Conservation (phyloP, 2,329 filamentous ascomycete genomes). For the Proliferodiscus dingleyae region DNA sequence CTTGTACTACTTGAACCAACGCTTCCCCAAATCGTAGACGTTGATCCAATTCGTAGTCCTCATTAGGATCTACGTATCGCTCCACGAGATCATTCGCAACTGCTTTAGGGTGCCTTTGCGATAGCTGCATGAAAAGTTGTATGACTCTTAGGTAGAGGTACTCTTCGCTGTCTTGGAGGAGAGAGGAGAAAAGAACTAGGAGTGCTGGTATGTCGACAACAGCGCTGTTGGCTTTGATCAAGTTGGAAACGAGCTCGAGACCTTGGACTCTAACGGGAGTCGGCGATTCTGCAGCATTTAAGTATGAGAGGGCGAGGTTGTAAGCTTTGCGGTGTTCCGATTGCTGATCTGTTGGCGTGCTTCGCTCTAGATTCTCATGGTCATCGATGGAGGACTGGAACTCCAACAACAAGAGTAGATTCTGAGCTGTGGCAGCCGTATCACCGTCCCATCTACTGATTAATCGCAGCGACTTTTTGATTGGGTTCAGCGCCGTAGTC, state of each 20-base stretch:
- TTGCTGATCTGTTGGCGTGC: slow-evolving; percentile 36
- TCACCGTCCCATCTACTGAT: slow-evolving; percentile 36
- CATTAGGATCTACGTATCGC: slow-evolving; percentile 60
- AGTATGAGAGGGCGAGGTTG: slow-evolving; percentile 58
- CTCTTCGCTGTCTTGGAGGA: slow-evolving; percentile 63
- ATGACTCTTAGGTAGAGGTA: slow-evolving; percentile 68
- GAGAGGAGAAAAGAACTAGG: slow-evolving; percentile 57
- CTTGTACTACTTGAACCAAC: slow-evolving; percentile 58
- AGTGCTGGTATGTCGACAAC: slow-evolving; percentile 63
- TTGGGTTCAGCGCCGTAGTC: slow-evolving; percentile 36
- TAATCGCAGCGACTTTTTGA: slow-evolving; percentile 47
- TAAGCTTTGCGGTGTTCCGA: slow-evolving; percentile 60
- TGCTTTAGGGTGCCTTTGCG: slow-evolving; percentile 56
- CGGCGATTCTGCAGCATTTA: slow-evolving; percentile 56
- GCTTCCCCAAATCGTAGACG: slow-evolving; percentile 67
- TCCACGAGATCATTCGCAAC: slow-evolving; percentile 60
- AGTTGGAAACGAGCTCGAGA: slow-evolving; percentile 51
- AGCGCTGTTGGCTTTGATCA: slow-evolving; percentile 52
- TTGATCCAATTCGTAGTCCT: slow-evolving; percentile 55
- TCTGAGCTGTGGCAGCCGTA: slow-evolving; percentile 49
- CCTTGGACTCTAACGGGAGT: slow-evolving; percentile 64
- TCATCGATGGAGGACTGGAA: slow-evolving; percentile 52
- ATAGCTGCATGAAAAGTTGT: slow-evolving; percentile 55
- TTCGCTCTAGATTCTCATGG: slow-evolving; percentile 4
- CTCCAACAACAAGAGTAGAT: slow-evolving; percentile 50